Conservation (phyloP, 2,329 filamentous ascomycete genomes). For the Orbilia javanica region DNA sequence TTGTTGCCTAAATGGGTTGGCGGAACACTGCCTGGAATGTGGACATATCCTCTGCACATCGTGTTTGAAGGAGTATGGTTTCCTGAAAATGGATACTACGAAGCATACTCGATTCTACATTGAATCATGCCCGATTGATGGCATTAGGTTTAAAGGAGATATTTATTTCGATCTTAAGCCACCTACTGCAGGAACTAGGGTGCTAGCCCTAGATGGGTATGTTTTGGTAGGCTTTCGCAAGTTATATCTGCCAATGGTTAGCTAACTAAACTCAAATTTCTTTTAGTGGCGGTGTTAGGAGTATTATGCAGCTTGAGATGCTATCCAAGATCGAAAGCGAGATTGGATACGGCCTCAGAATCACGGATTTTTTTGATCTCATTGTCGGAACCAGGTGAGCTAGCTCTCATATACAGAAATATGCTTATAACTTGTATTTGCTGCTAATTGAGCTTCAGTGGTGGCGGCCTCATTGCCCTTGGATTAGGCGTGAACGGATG, state of each 20-base stretch:
- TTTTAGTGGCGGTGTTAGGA: background rate
- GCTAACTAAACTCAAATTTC: background rate
- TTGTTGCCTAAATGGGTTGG: constrained; percentile 62
- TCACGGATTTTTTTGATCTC: background rate
- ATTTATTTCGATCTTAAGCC: background rate
- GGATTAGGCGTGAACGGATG: too few relatives aligned
- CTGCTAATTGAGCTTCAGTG: too few relatives aligned
- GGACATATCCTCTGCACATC: constrained; percentile 10
- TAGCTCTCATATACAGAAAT: too few relatives aligned
- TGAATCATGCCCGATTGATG: background rate
- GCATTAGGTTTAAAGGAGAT: background rate
- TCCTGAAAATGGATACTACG: background rate
- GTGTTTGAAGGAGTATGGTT: background rate
- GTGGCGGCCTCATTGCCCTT: too few relatives aligned
- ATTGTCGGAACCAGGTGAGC: background rate
- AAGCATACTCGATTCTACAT: background rate
- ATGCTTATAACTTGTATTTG: too few relatives aligned
- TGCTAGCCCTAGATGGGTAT: background rate
- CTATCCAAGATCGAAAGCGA: background rate
- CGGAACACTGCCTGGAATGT: constrained; percentile 59
- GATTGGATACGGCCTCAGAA: background rate
- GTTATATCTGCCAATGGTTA: too few relatives aligned
- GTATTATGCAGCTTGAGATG: background rate
- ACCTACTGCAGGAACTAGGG: background rate
- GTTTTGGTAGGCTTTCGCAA: too few relatives aligned